These are phyloP conservation scores for Syzygium jambos DNA, from an alignment of 345 rosid genomes.

Conservation along the genomic window DNA sequence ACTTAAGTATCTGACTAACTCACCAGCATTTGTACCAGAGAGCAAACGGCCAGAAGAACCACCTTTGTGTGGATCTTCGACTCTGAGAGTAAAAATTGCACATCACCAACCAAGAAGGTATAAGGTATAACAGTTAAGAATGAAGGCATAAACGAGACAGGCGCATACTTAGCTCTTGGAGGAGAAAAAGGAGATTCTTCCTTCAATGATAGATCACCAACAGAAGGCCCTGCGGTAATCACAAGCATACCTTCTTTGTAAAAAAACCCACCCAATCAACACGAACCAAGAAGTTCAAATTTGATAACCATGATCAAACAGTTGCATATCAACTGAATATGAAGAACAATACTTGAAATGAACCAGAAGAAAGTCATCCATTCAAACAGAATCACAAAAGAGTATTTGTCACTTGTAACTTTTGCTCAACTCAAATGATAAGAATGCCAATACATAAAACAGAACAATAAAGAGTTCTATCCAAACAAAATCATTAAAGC, in stretches of 20 bases:
- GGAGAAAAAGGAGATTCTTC: slow-evolving; percentile 83
- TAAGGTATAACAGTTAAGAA: neutral
- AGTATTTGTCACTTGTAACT: neutral
- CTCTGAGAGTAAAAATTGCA: slow-evolving; percentile 32
- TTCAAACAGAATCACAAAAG: neutral
- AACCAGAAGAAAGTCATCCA: neutral
- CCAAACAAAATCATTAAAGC: neutral
- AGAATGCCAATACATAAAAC: neutral
- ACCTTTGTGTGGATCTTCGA: slow-evolving; percentile 69
- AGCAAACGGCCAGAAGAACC: slow-evolving; percentile 37
- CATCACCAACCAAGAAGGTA: slow-evolving; percentile 8
- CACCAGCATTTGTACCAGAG: slow-evolving; percentile 33
- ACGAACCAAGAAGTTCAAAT: neutral
- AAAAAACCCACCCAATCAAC: neutral
- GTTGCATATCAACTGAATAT: neutral
- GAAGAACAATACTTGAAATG: neutral
- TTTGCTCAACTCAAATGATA: neutral
- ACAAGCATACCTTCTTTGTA: neutral
- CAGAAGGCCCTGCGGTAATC: slow-evolving; percentile 26
- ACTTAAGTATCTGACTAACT: neutral
- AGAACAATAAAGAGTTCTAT: neutral
- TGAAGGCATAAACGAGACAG: slow-evolving; percentile 8
- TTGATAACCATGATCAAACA: neutral
- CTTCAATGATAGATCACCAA: slow-evolving; percentile 59
- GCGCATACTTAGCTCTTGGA: slow-evolving; percentile 80